Conservation (phyloP, 495 filamentous ascomycete species). For the Lasiosphaeria miniovina region DNA sequence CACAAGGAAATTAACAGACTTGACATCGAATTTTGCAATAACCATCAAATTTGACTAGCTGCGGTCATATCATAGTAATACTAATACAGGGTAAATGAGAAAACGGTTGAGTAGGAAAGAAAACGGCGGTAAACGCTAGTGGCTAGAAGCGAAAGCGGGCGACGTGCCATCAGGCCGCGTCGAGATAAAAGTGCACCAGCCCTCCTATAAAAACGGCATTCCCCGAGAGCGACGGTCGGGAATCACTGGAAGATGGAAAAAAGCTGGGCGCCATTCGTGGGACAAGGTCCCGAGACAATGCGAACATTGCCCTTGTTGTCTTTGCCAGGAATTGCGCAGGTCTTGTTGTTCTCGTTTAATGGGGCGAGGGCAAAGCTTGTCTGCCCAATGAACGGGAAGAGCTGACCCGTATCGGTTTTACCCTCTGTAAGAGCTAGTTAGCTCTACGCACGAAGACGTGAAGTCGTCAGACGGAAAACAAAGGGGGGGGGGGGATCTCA, state of each 20-base stretch:
- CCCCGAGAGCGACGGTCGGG: background rate
- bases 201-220: too few relatives aligned
- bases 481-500: constrained; percentile 21
- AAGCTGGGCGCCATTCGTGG: constrained; percentile 39
- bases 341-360: constrained; percentile 34
- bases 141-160: too few relatives aligned
- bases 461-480: background rate
- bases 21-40: too few relatives aligned
- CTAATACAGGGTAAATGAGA: too few relatives aligned
- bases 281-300: constrained; percentile 42
- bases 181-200: too few relatives aligned
- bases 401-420: constrained; percentile 39
- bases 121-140: too few relatives aligned
- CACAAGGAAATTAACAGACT: too few relatives aligned
- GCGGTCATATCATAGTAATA: too few relatives aligned
- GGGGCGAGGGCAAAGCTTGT: constrained; percentile 43
- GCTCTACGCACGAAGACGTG: too few relatives aligned
- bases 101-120: too few relatives aligned
- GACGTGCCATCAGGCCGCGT: too few relatives aligned
- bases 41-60: too few relatives aligned
- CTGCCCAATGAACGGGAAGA: constrained; percentile 41
- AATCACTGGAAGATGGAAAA: constrained; percentile 42
- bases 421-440: constrained; percentile 28
- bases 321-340: constrained; percentile 41
- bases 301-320: constrained; percentile 12